A percentile compares a stretch with the other conserved stretches of the same genome.
These are phyloP conservation scores for Crucihimalaya himalaica DNA, from an alignment of 345 rosid genomes.

Conservation along the genomic window DNA sequence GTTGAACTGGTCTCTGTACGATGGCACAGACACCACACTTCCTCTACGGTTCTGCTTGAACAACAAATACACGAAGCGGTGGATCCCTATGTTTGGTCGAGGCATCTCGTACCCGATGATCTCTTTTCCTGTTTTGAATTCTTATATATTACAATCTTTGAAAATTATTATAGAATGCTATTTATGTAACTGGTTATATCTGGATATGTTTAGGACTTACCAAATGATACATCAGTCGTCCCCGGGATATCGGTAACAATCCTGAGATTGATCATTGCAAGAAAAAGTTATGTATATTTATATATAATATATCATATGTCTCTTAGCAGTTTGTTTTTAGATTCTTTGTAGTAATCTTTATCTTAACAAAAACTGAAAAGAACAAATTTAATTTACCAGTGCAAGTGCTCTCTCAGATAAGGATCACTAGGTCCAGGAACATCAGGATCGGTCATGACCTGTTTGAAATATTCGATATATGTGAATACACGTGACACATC, in stretches of 20 bases:
- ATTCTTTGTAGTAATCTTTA: not conserved
- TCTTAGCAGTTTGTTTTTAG: not conserved
- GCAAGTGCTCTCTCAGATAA: slow-evolving; percentile 86
- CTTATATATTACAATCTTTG: slow-evolving; percentile 6
- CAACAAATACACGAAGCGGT: slow-evolving; percentile 79
- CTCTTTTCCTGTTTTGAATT: slow-evolving; percentile 58
- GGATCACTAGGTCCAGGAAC: slow-evolving; percentile 99
- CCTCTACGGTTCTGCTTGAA: slow-evolving; percentile 79
- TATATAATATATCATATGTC: not conserved
- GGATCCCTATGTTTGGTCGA: slow-evolving; percentile 95
- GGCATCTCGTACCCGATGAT: slow-evolving; percentile 82
- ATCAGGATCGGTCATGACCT: slow-evolving; percentile 99
- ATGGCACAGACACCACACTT: slow-evolving; percentile 48
- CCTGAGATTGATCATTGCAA: slow-evolving; percentile 51
- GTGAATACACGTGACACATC: slow-evolving; percentile 6
- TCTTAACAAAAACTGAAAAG: not conserved
- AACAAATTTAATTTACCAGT: slow-evolving; percentile 56
- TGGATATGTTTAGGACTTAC: slow-evolving; percentile 44
- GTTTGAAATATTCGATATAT: slow-evolving; percentile 16
- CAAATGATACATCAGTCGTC: slow-evolving; percentile 89
- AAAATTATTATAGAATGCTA: not conserved
- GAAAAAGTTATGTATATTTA: slow-evolving; percentile 11
- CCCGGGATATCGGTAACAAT: slow-evolving; percentile 96
- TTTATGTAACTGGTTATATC: not conserved
- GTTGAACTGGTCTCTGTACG: slow-evolving; percentile 68